These are phyloP conservation scores for Botrytis paeoniae DNA, from an alignment of 2,329 filamentous ascomycete species.

Conservation along the genomic window DNA sequence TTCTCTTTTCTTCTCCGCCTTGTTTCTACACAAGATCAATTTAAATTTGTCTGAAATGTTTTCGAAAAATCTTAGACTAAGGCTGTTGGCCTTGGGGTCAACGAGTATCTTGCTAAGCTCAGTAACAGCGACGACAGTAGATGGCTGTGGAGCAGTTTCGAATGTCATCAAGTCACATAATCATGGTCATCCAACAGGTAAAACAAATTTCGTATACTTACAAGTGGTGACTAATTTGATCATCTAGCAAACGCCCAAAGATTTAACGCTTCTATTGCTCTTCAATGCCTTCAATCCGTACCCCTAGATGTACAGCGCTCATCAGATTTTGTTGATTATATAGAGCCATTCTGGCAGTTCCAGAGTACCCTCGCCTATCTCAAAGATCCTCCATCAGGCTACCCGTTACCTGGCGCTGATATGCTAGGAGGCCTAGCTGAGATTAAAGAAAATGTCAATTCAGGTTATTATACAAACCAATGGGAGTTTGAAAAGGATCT, in stretches of 20 bases:
- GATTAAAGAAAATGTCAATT: slow-evolving; percentile 23
- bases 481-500: slow-evolving; percentile 29
- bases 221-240: not conserved
- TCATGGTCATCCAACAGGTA: not conserved
- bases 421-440: slow-evolving; percentile 25
- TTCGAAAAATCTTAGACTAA: not conserved
- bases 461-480: slow-evolving; percentile 25
- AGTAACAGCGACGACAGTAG: not conserved
- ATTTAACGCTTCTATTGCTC: slow-evolving; percentile 14
- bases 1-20: not conserved
- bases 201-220: not conserved
- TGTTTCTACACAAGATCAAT: not conserved
- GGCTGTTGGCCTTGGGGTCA: not conserved
- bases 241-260: not conserved
- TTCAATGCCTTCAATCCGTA: slow-evolving; percentile 26
- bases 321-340: slow-evolving; percentile 22
- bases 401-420: slow-evolving; percentile 25
- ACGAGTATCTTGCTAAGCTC: not conserved
- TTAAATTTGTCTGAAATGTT: not conserved
- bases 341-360: slow-evolving; percentile 23
- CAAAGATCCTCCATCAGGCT: slow-evolving; percentile 32
- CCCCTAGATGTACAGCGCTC: slow-evolving; percentile 23
- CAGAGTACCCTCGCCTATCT: slow-evolving; percentile 25
- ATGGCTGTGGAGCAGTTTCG: not conserved
- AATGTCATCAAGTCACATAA: not conserved